Evolutionary conservation across 1,284 basidiomycete genomes (phyloP).

Genomic region (Puccinia coronata): DNA sequence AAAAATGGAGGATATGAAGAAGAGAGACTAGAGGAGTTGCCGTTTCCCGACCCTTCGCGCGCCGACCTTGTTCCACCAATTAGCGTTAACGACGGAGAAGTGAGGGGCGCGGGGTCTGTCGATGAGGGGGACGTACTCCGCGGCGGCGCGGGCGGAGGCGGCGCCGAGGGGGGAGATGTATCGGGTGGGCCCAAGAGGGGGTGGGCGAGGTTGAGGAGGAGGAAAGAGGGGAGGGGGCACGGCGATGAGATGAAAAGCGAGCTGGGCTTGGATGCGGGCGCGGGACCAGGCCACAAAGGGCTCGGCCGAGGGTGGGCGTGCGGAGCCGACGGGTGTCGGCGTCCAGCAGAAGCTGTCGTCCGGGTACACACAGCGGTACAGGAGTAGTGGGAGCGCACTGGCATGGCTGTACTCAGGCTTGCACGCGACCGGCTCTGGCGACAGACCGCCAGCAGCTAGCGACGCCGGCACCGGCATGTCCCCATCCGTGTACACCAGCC

Average conservation of each 20-base stretch:
- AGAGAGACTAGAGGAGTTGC: not conserved
- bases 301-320: not conserved
- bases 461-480: conserved; percentile 50
- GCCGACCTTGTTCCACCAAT: conserved; percentile 35
- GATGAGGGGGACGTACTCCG: conserved; percentile 2
- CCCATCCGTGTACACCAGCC: conserved; percentile 71
- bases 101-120: not conserved
- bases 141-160: not conserved
- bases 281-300: not conserved
- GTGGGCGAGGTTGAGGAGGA: not conserved
- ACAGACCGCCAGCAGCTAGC: conserved; percentile 49
- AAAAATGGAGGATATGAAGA: not conserved
- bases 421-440: conserved; percentile 62
- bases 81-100: conserved; percentile 10
- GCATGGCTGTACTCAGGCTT: conserved; percentile 95
- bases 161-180: not conserved
- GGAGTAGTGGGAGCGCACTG: conserved; percentile 80
- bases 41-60: conserved; percentile 14
- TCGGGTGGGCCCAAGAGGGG: not conserved
- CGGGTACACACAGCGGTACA: conserved; percentile 86
- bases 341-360: conserved; percentile 73
- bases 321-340: not conserved
- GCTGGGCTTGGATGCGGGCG: conserved; percentile 3
- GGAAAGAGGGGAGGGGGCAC: not conserved
- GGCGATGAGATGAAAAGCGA: not conserved